Evolutionary conservation across 805 yeast genomes (phyloP), one percentile per base, ranked within the genome.

Genomic region (Yarrowia bubula): DNA sequence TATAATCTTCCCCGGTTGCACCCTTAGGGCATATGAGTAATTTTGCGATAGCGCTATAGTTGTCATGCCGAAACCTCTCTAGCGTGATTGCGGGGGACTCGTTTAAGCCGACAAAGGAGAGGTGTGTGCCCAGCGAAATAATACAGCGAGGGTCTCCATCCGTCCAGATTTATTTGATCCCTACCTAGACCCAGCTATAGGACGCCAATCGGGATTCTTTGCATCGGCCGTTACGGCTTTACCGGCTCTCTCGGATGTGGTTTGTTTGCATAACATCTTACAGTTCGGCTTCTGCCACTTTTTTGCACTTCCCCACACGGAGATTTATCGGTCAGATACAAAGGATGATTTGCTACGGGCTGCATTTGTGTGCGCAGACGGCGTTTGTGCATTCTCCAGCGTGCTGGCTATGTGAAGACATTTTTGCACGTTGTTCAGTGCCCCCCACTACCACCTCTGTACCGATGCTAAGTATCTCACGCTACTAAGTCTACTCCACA

Each of bases 251-350:
- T 53, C 60, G 60, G 47, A 55, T 41, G 47, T 41, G 61, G 55
- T 39, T 55, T 41, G 58, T 51, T 55, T 55, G 46, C 61, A 39
- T 55, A 35, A n/a, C 38, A 37, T 51, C 28, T 37, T 10, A 51
- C 44, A 28, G 60, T 55, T 55, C 61, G 61, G 61, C 61, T 41
- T 39, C 38, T 55, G 47, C 41, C 60, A 28, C 47, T 22, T 9
- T 55, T 37, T 51, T 50, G 32, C 10, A 18, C 35, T 53, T 55
- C 61, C 61, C 61, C 61, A 55, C 61, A 55, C 61, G 61, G 61
- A 41, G 61, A n/a, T 55, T 39, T 22, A n/a, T 55, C 61, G 61
- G 61, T 33, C 53, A 47, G 53, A 15, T 33, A 33, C 53, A 46
- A 46, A 31, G 37, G n/a, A n/a, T 13, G 35, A 31, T 8, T 9